Conservation (phyloP, 148 eudicot species). For the Bassia scoparia region DNA sequence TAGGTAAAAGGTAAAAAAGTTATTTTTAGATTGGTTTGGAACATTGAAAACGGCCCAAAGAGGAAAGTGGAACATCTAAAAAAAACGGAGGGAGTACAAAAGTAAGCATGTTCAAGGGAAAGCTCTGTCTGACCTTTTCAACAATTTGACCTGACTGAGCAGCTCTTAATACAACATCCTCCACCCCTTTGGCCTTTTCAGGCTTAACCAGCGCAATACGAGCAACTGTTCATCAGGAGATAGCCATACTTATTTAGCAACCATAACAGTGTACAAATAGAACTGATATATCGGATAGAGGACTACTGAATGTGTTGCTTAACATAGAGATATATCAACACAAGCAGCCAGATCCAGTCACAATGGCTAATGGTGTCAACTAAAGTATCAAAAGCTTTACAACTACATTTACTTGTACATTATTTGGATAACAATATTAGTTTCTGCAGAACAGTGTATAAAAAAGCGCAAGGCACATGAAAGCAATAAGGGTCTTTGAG, state of each 20-base stretch:
- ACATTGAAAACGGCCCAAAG: no score
- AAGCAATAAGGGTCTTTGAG: no score
- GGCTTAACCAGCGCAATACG: constrained; percentile 98
- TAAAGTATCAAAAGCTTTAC: neutral
- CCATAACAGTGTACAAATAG: neutral
- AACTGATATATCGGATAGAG: neutral
- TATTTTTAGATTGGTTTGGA: no score
- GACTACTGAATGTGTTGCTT: neutral
- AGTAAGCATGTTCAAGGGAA: neutral
- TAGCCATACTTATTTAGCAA: neutral
- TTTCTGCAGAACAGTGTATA: no score
- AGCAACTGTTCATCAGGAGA: constrained; percentile 55
- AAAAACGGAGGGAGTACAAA: no score
- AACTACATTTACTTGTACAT: no score
- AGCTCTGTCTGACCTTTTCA: constrained; percentile 57
- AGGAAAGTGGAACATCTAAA: no score
- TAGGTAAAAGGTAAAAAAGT: no score
- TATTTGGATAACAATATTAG: no score
- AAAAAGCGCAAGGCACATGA: no score
- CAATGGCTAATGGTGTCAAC: neutral
- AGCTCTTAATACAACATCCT: constrained; percentile 85
- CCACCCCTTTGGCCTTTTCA: constrained; percentile 96
- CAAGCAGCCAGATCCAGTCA: neutral
- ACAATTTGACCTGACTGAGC: constrained; percentile 92
- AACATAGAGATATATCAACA: neutral